Conservation (phyloP, 495 filamentous ascomycete genomes). For the Daldinia grandis region DNA sequence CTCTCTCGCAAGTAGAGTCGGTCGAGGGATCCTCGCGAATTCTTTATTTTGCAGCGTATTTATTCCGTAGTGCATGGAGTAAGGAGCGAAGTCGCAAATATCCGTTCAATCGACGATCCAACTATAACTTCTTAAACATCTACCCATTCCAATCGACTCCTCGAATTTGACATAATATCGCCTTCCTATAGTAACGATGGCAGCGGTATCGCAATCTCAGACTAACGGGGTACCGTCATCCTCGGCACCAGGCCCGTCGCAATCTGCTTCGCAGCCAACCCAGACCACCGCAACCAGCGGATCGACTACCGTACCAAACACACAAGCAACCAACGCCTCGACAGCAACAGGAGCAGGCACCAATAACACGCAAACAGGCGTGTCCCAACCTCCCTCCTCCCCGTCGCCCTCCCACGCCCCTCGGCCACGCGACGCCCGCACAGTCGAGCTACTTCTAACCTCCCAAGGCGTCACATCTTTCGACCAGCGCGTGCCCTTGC, state of each 20-base stretch:
- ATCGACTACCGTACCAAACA: conserved; percentile 40
- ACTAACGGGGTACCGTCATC: conserved; percentile 52
- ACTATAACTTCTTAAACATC: not conserved
- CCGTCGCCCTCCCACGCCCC: conserved; percentile 56
- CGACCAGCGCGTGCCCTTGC: conserved; percentile 91
- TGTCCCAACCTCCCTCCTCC: conserved; percentile 40
- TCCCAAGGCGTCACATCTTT: conserved; percentile 87
- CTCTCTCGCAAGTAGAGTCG: not conserved
- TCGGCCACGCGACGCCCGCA: conserved; percentile 88
- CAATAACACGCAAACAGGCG: conserved; percentile 27
- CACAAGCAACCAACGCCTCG: conserved; percentile 51
- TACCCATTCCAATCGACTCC: not conserved
- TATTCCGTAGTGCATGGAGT: not conserved
- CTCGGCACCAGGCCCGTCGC: conserved; percentile 45
- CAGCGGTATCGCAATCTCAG: conserved; percentile 46
- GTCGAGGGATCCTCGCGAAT: not conserved
- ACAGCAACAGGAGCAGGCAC: conserved; percentile 24
- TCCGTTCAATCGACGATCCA: not conserved
- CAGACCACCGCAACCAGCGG: conserved; percentile 45
- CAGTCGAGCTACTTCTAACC: conserved; percentile 89
- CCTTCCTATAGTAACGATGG: conserved; percentile 30
- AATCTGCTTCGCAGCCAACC: conserved; percentile 43
- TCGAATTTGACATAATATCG: conserved; percentile 2
- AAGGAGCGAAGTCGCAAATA: not conserved
- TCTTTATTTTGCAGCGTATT: not conserved